Base-by-base conservation (phyloP, 129 eudicot species). In the Flaveria robusta region DNA sequence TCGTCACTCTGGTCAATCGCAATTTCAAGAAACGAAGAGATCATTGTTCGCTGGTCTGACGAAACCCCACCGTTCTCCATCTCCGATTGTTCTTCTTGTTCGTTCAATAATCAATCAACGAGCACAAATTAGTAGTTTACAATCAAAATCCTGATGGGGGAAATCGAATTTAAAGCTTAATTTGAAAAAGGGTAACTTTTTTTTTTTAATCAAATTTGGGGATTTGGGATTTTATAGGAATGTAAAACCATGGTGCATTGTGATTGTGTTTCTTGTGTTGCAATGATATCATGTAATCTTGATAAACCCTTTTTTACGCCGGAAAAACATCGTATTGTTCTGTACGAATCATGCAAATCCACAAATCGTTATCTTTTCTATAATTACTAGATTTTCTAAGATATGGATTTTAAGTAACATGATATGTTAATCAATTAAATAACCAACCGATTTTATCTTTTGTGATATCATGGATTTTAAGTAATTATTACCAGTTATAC, bases 1-100 rank as follows among this genome's bases (percentile, higher is more conserved):
- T 84, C 92, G 37, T 81, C 79, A 3, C 91, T 86, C 77, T 93
- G 97, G 54, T 92, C 98, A 54, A 78, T 91, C 43, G 97, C 97
- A 77, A 90, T 88, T 75, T 93, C 97, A 54, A 93, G 92, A 71
- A 93, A 93, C 1, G 83, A 72, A 34, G 91, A 82, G n/a, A 93
- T 86, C 82, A 90, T 20, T 43, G 4, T 64, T 78, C 86, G 87
- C 76, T 88, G 80, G 23, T 92, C 89, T 5, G 94, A 74, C 0
- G 77, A 20, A 10, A 77, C 55, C 15, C 39, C 66, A 42, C 71
- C 81, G 42, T 49, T 59, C 29, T 89, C 96, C 96, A 88, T 90
- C 27, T 51, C 43, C 12, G 59, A 23, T 62, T 31, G 19, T 37
- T 23, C 23, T 34, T 46, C 2, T 34, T 50, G 20, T 3, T 65